Conservation (phyloP, 441 rosid genomes). For the Kokia cookei region DNA sequence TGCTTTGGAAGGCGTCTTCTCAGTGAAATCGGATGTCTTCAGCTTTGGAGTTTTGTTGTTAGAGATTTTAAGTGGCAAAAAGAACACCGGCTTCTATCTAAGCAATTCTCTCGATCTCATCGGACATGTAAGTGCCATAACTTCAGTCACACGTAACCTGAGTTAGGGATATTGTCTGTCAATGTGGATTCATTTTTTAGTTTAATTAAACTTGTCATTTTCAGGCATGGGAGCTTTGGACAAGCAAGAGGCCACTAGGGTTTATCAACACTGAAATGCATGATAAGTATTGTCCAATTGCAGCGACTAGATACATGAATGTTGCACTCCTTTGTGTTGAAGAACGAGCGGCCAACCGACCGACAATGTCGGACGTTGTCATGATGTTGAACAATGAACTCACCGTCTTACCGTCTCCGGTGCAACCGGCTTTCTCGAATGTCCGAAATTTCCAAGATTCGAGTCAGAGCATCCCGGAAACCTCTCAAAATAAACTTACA, state of each 20-base stretch:
- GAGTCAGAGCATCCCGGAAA: not conserved
- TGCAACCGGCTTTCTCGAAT: conserved; percentile 10
- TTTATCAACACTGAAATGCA: not conserved
- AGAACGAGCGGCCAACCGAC: conserved; percentile 8
- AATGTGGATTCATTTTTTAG: not conserved
- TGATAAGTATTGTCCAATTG: not conserved
- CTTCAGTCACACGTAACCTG: not conserved
- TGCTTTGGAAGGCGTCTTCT: conserved; percentile 5
- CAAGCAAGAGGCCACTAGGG: not conserved
- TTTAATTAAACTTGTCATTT: not conserved
- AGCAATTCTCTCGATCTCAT: not conserved
- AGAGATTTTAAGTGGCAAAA: conserved; percentile 20
- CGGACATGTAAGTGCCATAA: not conserved
- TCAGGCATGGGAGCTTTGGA: conserved; percentile 13
- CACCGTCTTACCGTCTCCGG: conserved; percentile 6
- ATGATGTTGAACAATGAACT: conserved; percentile 15
- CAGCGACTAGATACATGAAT: not conserved
- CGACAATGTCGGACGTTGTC: conserved; percentile 15
- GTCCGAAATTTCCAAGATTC: not conserved
- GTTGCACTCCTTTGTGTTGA: conserved; percentile 21
- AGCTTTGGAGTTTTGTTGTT: conserved; percentile 10
- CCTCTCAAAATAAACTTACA: conserved; percentile 17
- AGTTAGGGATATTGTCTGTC: no score
- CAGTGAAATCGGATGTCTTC: conserved; percentile 8
- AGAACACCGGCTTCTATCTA: conserved; percentile 18